phyloP scores from a whole-genome alignment of 208 protist species.

The Chromosphaera perkinsii region DNA sequence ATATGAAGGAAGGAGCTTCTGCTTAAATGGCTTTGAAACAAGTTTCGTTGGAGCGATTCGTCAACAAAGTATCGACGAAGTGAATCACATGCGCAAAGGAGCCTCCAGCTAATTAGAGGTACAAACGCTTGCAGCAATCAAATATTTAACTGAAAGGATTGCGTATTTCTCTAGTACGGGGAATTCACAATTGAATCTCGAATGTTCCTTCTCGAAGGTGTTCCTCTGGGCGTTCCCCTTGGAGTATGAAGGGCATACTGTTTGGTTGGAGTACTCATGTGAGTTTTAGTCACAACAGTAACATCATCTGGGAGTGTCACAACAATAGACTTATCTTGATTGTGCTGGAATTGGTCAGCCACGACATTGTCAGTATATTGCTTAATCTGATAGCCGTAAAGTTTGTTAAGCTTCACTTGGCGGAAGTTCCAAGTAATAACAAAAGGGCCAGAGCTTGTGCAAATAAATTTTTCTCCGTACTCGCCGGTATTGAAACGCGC shows the following conservation, averaged over 20 bases:
- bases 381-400: conserved; percentile 47
- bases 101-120: too few relatives aligned
- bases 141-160: too few relatives aligned
- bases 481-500: conserved; percentile 53
- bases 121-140: too few relatives aligned
- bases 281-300: conserved; percentile 32
- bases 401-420: conserved; percentile 47
- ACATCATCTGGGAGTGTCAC: conserved; percentile 54
- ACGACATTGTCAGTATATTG: conserved; percentile 43
- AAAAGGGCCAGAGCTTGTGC: conserved; percentile 53
- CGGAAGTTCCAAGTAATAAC: conserved; percentile 64
- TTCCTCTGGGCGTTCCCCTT: too few relatives aligned
- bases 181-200: conserved; percentile 1
- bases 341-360: conserved; percentile 54
- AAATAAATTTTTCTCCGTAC: conserved; percentile 32
- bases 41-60: too few relatives aligned
- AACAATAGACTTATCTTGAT: conserved; percentile 48
- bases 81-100: too few relatives aligned
- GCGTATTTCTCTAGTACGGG: conserved; percentile 6
- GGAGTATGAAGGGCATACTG: too few relatives aligned
- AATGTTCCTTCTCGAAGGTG: background rate
- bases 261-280: background rate
- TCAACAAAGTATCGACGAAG: too few relatives aligned
- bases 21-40: too few relatives aligned
- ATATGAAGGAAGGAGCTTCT: too few relatives aligned